Evolutionary conservation across 2,329 filamentous ascomycete genomes (phyloP).

Genomic region (Epichloe bromicola): DNA sequence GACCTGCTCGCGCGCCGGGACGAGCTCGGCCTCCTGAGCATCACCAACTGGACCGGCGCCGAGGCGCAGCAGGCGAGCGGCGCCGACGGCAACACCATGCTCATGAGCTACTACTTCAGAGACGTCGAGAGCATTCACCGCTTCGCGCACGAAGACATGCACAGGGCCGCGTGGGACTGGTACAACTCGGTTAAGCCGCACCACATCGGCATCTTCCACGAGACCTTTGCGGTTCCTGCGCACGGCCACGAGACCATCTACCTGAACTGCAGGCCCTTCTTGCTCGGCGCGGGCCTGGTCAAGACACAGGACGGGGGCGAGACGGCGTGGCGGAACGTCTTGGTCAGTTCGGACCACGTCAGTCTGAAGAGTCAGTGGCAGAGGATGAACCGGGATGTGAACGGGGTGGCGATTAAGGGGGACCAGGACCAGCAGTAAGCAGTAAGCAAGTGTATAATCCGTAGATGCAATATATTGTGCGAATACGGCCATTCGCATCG

Average conservation of each 20-base stretch:
- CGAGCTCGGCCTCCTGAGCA: slow-evolving; percentile 34
- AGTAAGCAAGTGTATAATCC: background rate
- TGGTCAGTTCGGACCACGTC: slow-evolving; percentile 20
- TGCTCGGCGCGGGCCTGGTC: slow-evolving; percentile 21
- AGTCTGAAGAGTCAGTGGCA: slow-evolving; percentile 22
- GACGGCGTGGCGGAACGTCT: slow-evolving; percentile 19
- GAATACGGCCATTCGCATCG: no score
- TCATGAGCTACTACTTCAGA: slow-evolving; percentile 38
- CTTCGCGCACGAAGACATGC: slow-evolving; percentile 36
- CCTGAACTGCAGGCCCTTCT: slow-evolving; percentile 25
- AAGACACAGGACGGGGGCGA: slow-evolving; percentile 8
- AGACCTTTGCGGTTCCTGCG: slow-evolving; percentile 33
- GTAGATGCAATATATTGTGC: background rate
- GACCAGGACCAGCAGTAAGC: background rate
- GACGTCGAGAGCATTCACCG: slow-evolving; percentile 33
- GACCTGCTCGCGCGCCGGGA: slow-evolving; percentile 23
- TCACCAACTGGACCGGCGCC: slow-evolving; percentile 25
- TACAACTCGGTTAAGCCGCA: slow-evolving; percentile 24
- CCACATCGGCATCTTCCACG: slow-evolving; percentile 40
- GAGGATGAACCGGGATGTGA: slow-evolving; percentile 17
- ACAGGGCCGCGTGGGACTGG: slow-evolving; percentile 38
- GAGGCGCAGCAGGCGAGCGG: slow-evolving; percentile 14
- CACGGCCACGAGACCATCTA: slow-evolving; percentile 40
- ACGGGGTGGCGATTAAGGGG: slow-evolving; percentile 7
- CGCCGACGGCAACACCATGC: slow-evolving; percentile 26